A percentile compares a stretch with the other conserved stretches of the same genome.
Evolutionary conservation across 2,329 filamentous ascomycete genomes (phyloP).

Genomic region (Aspergillus hiratsukae): DNA sequence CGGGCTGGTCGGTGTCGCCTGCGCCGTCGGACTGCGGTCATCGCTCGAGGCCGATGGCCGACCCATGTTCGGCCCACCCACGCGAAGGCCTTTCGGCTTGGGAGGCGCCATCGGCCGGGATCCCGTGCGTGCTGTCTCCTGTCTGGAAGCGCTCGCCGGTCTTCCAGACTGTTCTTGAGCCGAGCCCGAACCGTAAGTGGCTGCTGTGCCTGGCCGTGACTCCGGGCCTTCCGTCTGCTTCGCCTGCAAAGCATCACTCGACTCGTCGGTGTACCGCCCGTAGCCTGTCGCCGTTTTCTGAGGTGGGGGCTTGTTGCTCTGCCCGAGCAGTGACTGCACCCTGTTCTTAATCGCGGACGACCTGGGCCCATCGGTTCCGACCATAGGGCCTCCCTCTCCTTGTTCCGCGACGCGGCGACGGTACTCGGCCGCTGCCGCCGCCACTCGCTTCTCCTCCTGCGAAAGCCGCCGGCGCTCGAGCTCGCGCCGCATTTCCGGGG

Average conservation of each 20-base stretch:
- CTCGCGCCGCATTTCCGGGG: constrained; percentile 85
- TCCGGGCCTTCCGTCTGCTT: constrained; percentile 30
- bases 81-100: constrained; percentile 57
- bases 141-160: constrained; percentile 13
- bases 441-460: constrained; percentile 86
- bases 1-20: constrained; percentile 19
- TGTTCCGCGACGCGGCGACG: constrained; percentile 66
- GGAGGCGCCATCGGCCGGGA: constrained; percentile 54
- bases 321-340: constrained; percentile 75
- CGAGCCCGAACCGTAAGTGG: constrained; percentile 11
- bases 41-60: constrained; percentile 10
- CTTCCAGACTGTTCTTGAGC: constrained; percentile 8
- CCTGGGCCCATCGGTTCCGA: constrained; percentile 51
- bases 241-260: constrained; percentile 35
- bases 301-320: constrained; percentile 61
- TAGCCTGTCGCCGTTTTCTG: constrained; percentile 80
- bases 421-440: constrained; percentile 84
- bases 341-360: constrained; percentile 88
- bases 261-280: constrained; percentile 69
- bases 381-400: constrained; percentile 45
- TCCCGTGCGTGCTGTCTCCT: constrained; percentile 22
- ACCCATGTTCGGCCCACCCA: constrained; percentile 31
- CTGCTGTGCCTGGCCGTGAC: constrained; percentile 19
- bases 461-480: constrained; percentile 75
- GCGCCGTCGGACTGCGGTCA: constrained; percentile 26